phyloP scores from a whole-genome alignment of 2,329 filamentous ascomycete genomes.

The Neodidymelliopsis sp. region DNA sequence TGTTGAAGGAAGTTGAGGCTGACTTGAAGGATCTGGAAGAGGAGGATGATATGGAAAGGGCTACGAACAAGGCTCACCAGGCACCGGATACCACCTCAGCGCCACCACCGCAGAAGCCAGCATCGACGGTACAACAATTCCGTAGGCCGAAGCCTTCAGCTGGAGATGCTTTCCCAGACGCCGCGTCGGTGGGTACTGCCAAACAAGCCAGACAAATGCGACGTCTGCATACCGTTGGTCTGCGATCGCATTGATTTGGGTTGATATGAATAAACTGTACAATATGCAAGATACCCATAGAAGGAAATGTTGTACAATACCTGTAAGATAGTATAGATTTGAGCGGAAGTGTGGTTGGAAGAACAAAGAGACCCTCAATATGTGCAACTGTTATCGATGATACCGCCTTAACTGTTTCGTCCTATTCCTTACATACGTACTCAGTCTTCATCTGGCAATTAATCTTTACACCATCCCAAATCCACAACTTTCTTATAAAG shows the following conservation, averaged over 20 bases:
- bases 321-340: conserved; percentile 6
- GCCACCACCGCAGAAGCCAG: background rate
- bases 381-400: no score
- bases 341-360: no score
- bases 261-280: background rate
- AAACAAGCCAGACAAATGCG: conserved; percentile 30
- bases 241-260: conserved; percentile 12
- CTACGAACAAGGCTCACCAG: background rate
- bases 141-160: conserved; percentile 27
- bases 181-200: conserved; percentile 7
- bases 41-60: conserved; percentile 20
- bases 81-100: background rate
- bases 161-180: conserved; percentile 39
- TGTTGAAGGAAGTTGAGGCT: conserved; percentile 32
- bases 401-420: no score
- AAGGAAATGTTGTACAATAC: conserved; percentile 3
- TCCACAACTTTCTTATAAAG: conserved; percentile 28
- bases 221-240: conserved; percentile 38
- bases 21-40: conserved; percentile 32
- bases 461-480: no score
- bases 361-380: no score
- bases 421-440: no score
- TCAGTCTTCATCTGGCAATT: no score
- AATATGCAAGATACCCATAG: conserved; percentile 16
- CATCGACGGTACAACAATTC: conserved; percentile 25